Evolutionary conservation across 139 green algal species (phyloP).

Genomic region (Chlorella vulgaris): DNA sequence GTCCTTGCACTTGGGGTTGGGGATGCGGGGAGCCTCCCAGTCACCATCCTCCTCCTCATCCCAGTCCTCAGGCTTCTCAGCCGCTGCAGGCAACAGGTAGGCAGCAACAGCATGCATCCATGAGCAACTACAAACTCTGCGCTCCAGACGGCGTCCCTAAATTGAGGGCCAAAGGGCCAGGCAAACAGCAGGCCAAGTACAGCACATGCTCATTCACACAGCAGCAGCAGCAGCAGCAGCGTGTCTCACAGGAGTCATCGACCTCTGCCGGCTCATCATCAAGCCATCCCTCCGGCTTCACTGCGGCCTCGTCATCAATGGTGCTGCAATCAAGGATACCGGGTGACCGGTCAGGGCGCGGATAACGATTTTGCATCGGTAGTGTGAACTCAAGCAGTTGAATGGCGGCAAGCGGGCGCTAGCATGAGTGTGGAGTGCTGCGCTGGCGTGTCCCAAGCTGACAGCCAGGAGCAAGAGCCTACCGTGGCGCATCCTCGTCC

Average conservation of each 20-base stretch:
- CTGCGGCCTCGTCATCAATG: constrained; percentile 78
- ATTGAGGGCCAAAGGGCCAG: too few relatives aligned
- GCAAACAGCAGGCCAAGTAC: too few relatives aligned
- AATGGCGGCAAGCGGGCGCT: background rate
- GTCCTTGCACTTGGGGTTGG: constrained; percentile 83
- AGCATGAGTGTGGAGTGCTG: background rate
- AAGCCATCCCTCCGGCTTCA: constrained; percentile 91
- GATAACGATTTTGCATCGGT: too few relatives aligned
- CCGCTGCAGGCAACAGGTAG: too few relatives aligned
- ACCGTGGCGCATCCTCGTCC: constrained; percentile 81
- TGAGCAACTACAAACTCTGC: too few relatives aligned
- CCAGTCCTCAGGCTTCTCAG: constrained; percentile 90
- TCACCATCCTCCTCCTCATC: constrained; percentile 94
- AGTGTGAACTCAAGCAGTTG: too few relatives aligned
- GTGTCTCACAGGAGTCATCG: constrained; percentile 64
- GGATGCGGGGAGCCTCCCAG: constrained; percentile 82
- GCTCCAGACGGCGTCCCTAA: too few relatives aligned
- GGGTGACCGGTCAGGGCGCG: background rate
- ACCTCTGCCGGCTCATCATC: constrained; percentile 86
- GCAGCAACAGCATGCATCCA: too few relatives aligned
- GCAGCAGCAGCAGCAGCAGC: too few relatives aligned
- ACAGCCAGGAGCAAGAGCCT: background rate
- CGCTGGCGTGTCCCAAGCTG: background rate
- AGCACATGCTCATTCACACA: too few relatives aligned
- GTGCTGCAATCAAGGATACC: too few relatives aligned